A percentile compares a stretch with the other conserved stretches of the same genome.
These are phyloP conservation scores for Aspergillus alliaceus DNA, from an alignment of 2,329 filamentous ascomycete species.

Conservation along the genomic window DNA sequence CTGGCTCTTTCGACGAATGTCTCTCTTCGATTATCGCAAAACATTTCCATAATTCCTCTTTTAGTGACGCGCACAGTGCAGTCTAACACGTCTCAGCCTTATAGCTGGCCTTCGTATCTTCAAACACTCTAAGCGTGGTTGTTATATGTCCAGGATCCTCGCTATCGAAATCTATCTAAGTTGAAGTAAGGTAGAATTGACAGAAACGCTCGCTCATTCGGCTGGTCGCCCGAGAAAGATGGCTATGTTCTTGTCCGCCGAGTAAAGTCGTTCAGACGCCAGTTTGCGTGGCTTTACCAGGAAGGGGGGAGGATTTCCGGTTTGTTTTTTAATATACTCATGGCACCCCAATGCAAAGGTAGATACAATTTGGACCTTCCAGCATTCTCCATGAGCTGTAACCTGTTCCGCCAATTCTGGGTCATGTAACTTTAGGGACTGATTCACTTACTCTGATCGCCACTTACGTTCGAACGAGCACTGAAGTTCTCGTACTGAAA, in stretches of 20 bases:
- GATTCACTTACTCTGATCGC: conserved; percentile 45
- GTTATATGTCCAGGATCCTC: neutral
- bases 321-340: conserved; percentile 35
- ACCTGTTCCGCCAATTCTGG: conserved; percentile 26
- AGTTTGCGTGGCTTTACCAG: conserved; percentile 40
- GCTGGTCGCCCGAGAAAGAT: conserved; percentile 51
- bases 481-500: conserved; percentile 51
- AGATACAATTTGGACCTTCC: conserved; percentile 49
- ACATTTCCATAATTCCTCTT: conserved; percentile 29
- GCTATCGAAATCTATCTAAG: neutral
- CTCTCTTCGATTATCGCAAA: conserved; percentile 24
- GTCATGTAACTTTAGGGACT: neutral
- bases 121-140: conserved; percentile 6
- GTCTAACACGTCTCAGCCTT: conserved; percentile 28
- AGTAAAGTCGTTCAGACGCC: conserved; percentile 45
- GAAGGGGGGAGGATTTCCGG: conserved; percentile 34
- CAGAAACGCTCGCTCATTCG: conserved; percentile 45
- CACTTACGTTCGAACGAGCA: conserved; percentile 45
- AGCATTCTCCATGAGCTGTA: conserved; percentile 49
- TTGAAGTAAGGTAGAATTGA: conserved; percentile 27
- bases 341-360: conserved; percentile 50
- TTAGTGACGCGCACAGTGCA: conserved; percentile 26
- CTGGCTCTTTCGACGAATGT: conserved; percentile 17
- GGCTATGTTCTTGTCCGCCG: conserved; percentile 49
- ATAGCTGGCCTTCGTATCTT: conserved; percentile 21